Evolutionary conservation across 495 filamentous ascomycete genomes (phyloP).

Genomic region (Aspergillus haitiensis): DNA sequence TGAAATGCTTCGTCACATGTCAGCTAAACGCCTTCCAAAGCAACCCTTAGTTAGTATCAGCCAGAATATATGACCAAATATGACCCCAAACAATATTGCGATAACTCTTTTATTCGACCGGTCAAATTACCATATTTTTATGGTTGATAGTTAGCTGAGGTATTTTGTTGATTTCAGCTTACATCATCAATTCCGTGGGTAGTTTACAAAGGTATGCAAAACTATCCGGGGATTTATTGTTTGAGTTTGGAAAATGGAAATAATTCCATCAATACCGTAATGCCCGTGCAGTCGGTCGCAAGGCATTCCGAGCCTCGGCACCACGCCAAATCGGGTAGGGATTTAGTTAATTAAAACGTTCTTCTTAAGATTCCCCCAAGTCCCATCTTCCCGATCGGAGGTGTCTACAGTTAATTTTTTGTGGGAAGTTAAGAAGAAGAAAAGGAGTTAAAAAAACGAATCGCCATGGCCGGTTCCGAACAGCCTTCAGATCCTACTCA

Average conservation of each 20-base stretch:
- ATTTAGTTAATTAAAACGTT: not conserved
- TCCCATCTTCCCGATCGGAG: slow-evolving; percentile 12
- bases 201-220: too few species aligned
- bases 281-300: not conserved
- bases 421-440: not conserved
- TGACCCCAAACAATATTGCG: too few species aligned
- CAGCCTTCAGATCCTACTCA: not conserved
- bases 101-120: too few species aligned
- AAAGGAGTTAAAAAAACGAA: not conserved
- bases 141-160: too few species aligned
- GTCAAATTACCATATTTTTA: too few species aligned
- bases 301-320: slow-evolving; percentile 25
- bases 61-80: too few species aligned
- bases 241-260: not conserved
- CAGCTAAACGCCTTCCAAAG: too few species aligned
- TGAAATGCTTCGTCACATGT: too few species aligned
- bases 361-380: slow-evolving; percentile 2
- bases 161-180: too few species aligned
- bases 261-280: not conserved
- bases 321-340: slow-evolving; percentile 12
- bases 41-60: too few species aligned
- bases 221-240: not conserved
- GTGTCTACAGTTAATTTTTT: not conserved
- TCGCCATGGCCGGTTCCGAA: slow-evolving; percentile 15
- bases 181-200: too few species aligned